These are phyloP conservation scores for Pythium dissotocum DNA, from an alignment of 352 stramenopile species.

Conservation along the genomic window DNA sequence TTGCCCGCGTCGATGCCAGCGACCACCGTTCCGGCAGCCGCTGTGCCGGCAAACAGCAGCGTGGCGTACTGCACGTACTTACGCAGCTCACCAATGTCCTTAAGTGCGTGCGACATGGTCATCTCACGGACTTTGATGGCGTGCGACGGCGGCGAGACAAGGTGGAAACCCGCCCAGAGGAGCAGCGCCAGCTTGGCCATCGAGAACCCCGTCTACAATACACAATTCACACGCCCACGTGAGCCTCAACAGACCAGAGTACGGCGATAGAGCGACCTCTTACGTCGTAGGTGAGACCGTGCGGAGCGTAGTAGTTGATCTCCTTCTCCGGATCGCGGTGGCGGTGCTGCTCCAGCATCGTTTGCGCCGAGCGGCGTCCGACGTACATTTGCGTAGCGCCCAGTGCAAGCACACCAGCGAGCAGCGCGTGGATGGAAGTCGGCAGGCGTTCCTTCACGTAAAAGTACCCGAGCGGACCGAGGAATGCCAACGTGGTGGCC, in stretches of 20 bases:
- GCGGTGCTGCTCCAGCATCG: slow-evolving; percentile 35
- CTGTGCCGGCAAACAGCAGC: slow-evolving; percentile 38
- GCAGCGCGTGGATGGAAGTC: slow-evolving; percentile 41
- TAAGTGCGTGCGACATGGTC: slow-evolving; percentile 39
- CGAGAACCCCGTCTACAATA: slow-evolving; percentile 48
- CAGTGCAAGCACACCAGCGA: slow-evolving; percentile 42
- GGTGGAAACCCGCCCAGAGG: slow-evolving; percentile 61
- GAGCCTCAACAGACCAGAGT: no score
- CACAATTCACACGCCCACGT: slow-evolving; percentile 2
- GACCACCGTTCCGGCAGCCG: slow-evolving; percentile 62
- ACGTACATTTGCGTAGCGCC: slow-evolving; percentile 54
- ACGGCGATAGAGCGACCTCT: no score
- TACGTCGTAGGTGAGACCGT: slow-evolving; percentile 30
- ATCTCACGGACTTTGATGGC: slow-evolving; percentile 58
- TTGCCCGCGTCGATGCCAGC: slow-evolving; percentile 96
- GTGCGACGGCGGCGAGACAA: slow-evolving; percentile 52
- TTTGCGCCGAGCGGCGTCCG: slow-evolving; percentile 51
- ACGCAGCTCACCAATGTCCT: slow-evolving; percentile 56
- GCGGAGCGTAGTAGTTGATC: slow-evolving; percentile 21
- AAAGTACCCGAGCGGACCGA: slow-evolving; percentile 91
- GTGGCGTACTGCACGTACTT: slow-evolving; percentile 53
- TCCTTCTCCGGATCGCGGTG: slow-evolving; percentile 23
- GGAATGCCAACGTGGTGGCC: slow-evolving; percentile 90
- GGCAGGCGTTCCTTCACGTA: slow-evolving; percentile 71
- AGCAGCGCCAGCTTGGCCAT: slow-evolving; percentile 64